Base-by-base conservation (phyloP, 2,329 filamentous ascomycete genomes). In the Thielaviopsis populi region DNA sequence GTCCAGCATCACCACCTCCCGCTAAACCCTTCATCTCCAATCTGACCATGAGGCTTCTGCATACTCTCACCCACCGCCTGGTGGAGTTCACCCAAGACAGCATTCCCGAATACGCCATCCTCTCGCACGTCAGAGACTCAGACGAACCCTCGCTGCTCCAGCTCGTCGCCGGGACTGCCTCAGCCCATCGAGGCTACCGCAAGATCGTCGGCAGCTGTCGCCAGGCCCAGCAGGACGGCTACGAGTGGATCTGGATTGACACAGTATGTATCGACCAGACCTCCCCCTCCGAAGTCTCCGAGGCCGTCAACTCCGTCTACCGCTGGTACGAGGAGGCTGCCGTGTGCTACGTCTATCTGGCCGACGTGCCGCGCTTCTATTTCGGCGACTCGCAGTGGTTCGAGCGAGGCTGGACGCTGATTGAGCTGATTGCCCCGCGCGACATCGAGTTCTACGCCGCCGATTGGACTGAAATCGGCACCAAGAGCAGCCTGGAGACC, bases 121-220 rank as follows among this genome's bases (percentile, higher is more conserved):
- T 73, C 10, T 73, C 72, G 15, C 72, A 73, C 66, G 71, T 70
- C n/a, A 72, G 70, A 69, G 69, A 66, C 10, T 43, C 67, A 1
- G 70, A 71, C 3, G 71, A 73, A 59, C 69, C 71, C 40, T 68
- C 67, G 3, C 68, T 68, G 50, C 68, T 68, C 24, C 67, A 69
- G 63, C 64, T 69, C 65, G 62, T 60, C 10, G 59, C 67, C 5
- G 65, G 65, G 2, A 60, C 65, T 5, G 61, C 64, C n/a, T 33
- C 30, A 11, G 24, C 56, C 40, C 60, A 42, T 46, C 30, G 60
- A 1, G 68, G 68, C 2, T 69, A 66, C 56, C 30, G 15, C 8
- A 70, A 71, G 66, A 65, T 71, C 11, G 22, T 65, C 10, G 59
- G 63, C 2, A 67, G 63, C 27, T 70, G 69, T 27, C 27, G n/a